phyloP scores from a whole-genome alignment of 1,139 yeast species.

The Martiniozyma asiatica region DNA sequence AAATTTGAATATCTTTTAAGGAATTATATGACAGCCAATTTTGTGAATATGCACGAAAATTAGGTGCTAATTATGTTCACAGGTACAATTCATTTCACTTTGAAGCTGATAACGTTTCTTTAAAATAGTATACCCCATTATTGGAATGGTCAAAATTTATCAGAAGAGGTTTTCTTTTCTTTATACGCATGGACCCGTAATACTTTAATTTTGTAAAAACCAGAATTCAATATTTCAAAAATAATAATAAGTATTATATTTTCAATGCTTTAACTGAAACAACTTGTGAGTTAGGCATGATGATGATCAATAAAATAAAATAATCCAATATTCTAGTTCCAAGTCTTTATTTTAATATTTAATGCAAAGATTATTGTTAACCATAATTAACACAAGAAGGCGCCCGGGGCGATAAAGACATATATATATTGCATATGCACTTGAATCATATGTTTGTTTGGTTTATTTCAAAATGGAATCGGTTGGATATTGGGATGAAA shows the following conservation, averaged over 20 bases:
- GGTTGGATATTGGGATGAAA: constrained; percentile 35
- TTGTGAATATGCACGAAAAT: constrained; percentile 33
- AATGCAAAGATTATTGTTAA: constrained; percentile 48
- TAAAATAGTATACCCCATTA: constrained; percentile 39
- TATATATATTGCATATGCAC: constrained; percentile 47
- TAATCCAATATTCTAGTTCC: constrained; percentile 41
- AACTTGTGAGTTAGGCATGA: constrained; percentile 53
- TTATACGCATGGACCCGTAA: constrained; percentile 64
- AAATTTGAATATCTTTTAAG: constrained; percentile 42
- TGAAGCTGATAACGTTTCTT: constrained; percentile 51
- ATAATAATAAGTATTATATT: constrained; percentile 34
- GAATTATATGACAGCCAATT: constrained; percentile 38
- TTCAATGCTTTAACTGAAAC: constrained; percentile 53
- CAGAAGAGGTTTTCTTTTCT: constrained; percentile 39
- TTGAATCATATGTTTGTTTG: constrained; percentile 40
- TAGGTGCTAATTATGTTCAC: constrained; percentile 34
- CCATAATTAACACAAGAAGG: constrained; percentile 54
- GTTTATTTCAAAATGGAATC: constrained; percentile 32
- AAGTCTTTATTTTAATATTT: constrained; percentile 46
- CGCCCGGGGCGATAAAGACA: constrained; percentile 65
- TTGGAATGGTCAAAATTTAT: constrained; percentile 27
- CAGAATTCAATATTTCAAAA: constrained; percentile 22
- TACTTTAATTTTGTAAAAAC: constrained; percentile 44
- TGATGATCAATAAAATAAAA: constrained; percentile 39
- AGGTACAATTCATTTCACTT: constrained; percentile 23